Evolutionary conservation across 352 stramenopile species (phyloP).

Genomic region (Globisporangium carolinianum): DNA sequence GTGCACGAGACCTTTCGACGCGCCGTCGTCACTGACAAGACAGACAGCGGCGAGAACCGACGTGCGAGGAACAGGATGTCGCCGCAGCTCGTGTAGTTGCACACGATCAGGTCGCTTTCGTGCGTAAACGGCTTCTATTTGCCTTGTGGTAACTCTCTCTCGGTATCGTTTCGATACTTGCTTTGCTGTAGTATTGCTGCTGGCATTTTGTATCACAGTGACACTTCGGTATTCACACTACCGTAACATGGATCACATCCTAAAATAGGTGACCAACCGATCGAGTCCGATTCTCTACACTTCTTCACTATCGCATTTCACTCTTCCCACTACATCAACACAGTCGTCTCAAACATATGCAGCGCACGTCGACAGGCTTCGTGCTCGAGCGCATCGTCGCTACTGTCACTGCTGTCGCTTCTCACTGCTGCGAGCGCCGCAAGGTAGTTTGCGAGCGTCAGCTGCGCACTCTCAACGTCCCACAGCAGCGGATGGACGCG

Average conservation of each 20-base stretch:
- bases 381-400: not conserved
- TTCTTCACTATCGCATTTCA: not conserved
- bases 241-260: no score
- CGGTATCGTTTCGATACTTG: no score
- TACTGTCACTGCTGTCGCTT: not conserved
- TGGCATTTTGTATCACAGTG: no score
- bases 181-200: no score
- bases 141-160: no score
- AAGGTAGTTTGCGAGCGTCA: slow-evolving; percentile 53
- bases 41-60: slow-evolving; percentile 75
- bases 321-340: not conserved
- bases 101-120: slow-evolving; percentile 23
- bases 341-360: not conserved
- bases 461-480: slow-evolving; percentile 55
- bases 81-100: slow-evolving; percentile 77
- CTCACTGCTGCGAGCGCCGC: slow-evolving; percentile 17
- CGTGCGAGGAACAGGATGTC: slow-evolving; percentile 72
- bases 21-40: slow-evolving; percentile 51
- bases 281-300: no score
- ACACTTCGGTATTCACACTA: no score
- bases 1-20: slow-evolving; percentile 51
- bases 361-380: not conserved
- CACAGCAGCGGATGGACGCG: slow-evolving; percentile 58
- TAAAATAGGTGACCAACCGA: no score
- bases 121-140: not conserved